Conservation (phyloP, 2,329 filamentous ascomycete genomes). For the Fusarium sp. region DNA sequence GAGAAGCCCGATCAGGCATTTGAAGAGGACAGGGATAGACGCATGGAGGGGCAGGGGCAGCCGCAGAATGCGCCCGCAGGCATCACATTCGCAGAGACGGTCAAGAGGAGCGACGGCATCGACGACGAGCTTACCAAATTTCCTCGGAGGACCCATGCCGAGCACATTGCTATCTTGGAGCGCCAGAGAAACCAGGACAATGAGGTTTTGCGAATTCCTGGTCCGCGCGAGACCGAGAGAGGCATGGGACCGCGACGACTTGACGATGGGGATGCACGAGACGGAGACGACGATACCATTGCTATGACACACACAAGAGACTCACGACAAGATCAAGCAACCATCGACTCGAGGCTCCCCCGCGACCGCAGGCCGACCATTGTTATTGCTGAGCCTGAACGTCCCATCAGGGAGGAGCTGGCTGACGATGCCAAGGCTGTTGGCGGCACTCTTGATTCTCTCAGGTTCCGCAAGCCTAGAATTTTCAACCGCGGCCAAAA, state of each 20-base stretch:
- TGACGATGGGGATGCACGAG: slow-evolving; percentile 53
- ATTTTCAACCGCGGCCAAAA: slow-evolving; percentile 53
- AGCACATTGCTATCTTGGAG: slow-evolving; percentile 90
- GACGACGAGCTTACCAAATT: slow-evolving; percentile 60
- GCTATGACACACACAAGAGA: slow-evolving; percentile 43
- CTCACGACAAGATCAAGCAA: slow-evolving; percentile 39
- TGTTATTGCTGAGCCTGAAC: slow-evolving; percentile 73
- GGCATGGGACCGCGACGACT: slow-evolving; percentile 76
- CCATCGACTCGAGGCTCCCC: slow-evolving; percentile 36
- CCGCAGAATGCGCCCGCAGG: slow-evolving; percentile 41
- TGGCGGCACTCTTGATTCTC: slow-evolving; percentile 52
- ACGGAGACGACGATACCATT: slow-evolving; percentile 49
- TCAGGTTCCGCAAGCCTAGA: slow-evolving; percentile 59
- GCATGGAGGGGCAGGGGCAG: slow-evolving; percentile 15
- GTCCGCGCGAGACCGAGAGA: slow-evolving; percentile 88
- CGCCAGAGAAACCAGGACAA: slow-evolving; percentile 83
- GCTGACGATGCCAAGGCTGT: slow-evolving; percentile 57
- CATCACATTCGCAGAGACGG: slow-evolving; percentile 77
- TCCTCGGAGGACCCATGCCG: slow-evolving; percentile 69
- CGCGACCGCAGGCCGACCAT: slow-evolving; percentile 66
- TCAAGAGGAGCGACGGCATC: slow-evolving; percentile 69
- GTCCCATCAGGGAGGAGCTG: slow-evolving; percentile 50
- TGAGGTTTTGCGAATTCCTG: slow-evolving; percentile 86
- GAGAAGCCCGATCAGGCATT: slow-evolving; percentile 33
- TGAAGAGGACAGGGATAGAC: slow-evolving; percentile 16